phyloP scores from a whole-genome alignment of 257 asterid species.

The Lithospermum erythrorhizon region DNA sequence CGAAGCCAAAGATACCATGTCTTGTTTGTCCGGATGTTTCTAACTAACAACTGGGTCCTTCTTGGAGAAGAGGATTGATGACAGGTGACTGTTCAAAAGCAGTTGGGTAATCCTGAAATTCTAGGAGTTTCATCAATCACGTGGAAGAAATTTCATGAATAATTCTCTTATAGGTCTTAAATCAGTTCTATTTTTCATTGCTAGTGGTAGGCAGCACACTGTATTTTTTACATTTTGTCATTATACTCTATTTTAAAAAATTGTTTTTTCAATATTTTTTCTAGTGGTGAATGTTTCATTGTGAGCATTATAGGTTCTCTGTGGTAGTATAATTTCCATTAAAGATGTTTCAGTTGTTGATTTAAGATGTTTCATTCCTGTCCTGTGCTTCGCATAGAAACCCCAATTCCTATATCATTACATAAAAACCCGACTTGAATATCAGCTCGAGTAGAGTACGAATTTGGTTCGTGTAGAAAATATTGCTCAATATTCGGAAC shows the following conservation, averaged over 20 bases:
- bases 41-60: slow-evolving; percentile 14
- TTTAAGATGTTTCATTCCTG: too few species aligned
- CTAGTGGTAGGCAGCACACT: not conserved
- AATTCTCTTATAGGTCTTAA: slow-evolving; percentile 35
- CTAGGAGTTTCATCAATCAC: slow-evolving; percentile 34
- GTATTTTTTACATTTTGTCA: slow-evolving; percentile 16
- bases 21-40: slow-evolving; percentile 14
- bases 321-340: slow-evolving; percentile 4
- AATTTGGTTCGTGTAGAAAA: too few species aligned
- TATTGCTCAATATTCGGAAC: too few species aligned
- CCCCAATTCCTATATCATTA: too few species aligned
- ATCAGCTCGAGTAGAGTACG: too few species aligned
- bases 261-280: too few species aligned
- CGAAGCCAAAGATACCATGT: slow-evolving; percentile 16
- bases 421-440: too few species aligned
- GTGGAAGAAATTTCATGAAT: slow-evolving; percentile 34
- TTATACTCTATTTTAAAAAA: slow-evolving; percentile 3
- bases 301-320: slow-evolving; percentile 5
- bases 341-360: not conserved
- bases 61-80: slow-evolving; percentile 32
- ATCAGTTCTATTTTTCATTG: slow-evolving; percentile 17
- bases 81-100: slow-evolving; percentile 31
- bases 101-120: slow-evolving; percentile 21
- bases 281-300: slow-evolving; percentile 13
- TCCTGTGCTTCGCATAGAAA: too few species aligned